A percentile compares a stretch with the other conserved stretches of the same genome.
Conservation (phyloP, 495 filamentous ascomycete species). For the Penicillium steckii region DNA sequence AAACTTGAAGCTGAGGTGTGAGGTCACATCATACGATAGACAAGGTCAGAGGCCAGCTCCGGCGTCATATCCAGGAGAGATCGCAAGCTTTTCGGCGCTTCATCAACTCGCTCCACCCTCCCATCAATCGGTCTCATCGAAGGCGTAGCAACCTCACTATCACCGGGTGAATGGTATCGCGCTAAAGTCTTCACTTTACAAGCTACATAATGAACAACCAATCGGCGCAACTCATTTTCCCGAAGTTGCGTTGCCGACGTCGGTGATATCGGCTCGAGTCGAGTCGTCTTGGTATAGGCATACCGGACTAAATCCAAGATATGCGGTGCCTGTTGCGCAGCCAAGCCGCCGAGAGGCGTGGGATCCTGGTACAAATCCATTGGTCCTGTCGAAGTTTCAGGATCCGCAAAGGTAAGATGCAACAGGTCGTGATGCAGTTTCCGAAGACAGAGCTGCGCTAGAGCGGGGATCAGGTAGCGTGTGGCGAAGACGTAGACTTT, state of each 20-base stretch:
- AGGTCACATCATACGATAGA: conserved; percentile 48
- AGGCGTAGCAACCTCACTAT: conserved; percentile 26
- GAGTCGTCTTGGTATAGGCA: conserved; percentile 42
- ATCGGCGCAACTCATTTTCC: conserved; percentile 43
- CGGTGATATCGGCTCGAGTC: conserved; percentile 42
- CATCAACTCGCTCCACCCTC: conserved; percentile 15
- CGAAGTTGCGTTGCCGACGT: conserved; percentile 46
- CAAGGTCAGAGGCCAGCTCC: conserved; percentile 46
- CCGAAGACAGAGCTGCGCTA: conserved; percentile 44
- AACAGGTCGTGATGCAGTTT: conserved; percentile 42
- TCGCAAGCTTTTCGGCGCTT: conserved; percentile 31
- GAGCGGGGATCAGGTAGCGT: conserved; percentile 42
- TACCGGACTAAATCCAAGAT: conserved; percentile 44
- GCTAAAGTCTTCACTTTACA: conserved; percentile 46
- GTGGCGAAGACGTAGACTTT: conserved; percentile 50
- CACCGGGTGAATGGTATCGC: conserved; percentile 33
- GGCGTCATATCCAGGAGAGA: conserved; percentile 39
- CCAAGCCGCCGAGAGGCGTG: conserved; percentile 18
- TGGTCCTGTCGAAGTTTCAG: too few species aligned
- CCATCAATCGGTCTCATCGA: conserved; percentile 18
- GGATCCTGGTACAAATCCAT: conserved; percentile 13
- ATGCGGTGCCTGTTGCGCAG: conserved; percentile 31
- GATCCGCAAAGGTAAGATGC: conserved; percentile 26
- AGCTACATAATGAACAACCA: conserved; percentile 45
- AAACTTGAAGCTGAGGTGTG: neutral